Conservation (phyloP, 768 basidiomycete species). For the Termitomyces sp. region DNA sequence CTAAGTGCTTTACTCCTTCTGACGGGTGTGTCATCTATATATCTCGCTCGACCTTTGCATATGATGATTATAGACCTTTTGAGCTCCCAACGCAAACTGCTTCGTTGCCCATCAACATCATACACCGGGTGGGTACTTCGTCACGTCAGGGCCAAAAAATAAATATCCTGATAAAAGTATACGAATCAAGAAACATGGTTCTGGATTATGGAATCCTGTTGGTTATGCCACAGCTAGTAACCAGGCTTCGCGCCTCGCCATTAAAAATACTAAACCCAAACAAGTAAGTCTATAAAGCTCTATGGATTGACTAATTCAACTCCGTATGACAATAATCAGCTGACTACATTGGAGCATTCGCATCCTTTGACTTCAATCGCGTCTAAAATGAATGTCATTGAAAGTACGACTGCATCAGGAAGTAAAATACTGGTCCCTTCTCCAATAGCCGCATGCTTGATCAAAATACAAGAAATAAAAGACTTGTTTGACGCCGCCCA, state of each 20-base stretch:
- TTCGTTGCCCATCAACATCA: background rate
- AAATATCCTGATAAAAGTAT: background rate
- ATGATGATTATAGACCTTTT: background rate
- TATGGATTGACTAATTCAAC: background rate
- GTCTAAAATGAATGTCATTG: background rate
- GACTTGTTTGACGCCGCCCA: background rate
- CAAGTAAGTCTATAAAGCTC: background rate
- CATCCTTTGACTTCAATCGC: background rate
- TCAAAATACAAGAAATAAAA: background rate
- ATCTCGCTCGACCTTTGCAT: background rate
- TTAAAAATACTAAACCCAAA: background rate
- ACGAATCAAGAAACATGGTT: background rate
- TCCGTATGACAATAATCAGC: background rate
- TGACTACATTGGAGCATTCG: background rate
- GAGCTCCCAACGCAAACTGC: background rate
- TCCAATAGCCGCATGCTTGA: background rate
- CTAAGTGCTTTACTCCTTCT: slow-evolving; percentile 5
- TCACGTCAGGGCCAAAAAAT: background rate
- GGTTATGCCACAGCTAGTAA: slow-evolving; percentile 5
- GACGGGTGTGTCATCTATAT: background rate
- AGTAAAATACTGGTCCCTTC: background rate
- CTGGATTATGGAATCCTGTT: slow-evolving; percentile 1
- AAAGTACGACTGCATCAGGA: background rate
- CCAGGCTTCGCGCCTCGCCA: slow-evolving; percentile 5
- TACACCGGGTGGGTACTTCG: background rate